Evolutionary conservation across 345 rosid genomes (phyloP), one percentile per base, ranked within the genome.

Genomic region (Tarenaya hassleriana): DNA sequence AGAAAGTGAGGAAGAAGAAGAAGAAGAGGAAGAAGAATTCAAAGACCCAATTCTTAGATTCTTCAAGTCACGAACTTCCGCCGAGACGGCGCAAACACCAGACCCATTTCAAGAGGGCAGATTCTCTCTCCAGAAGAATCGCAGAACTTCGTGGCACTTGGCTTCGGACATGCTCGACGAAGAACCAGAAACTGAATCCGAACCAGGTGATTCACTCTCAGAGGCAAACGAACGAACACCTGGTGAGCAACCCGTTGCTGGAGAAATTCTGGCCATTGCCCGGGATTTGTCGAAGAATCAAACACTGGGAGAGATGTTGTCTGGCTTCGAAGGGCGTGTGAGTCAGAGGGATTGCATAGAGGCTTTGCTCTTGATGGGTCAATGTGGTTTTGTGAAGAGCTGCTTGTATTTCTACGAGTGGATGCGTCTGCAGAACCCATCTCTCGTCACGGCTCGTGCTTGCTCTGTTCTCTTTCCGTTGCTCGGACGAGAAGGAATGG

Each of bases 341-440:
- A 72, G 62, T 9, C 66, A 41, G 1, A 60, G 41, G 31, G 79
- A 78, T 60, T 74, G 96, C 71, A 69, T 80, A 63, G 65, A 77
- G 42, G 69, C 80, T 24, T 61, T 91, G 70, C 57, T 55, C n/a
- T 31, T 77, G 63, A 67, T 91, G 87, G 84, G 75, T 0, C 69
- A 71, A 17, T 71, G 75, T 50, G 84, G 88, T 37, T 59, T 80
- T 58, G 15, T 75, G 17, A 69, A 35, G 48, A 32, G 72, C 20
- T 79, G 86, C 55, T 60, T 90, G 55, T 75, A 90, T 64, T 78
- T 90, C 55, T 80, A 69, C 13, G 95, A 90, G 60, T 90, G 97
- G 95, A 86, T 90, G 97, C 51, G 71, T 50, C 58, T 77, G 58
- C 97, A 82, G 58, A 85, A 71, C 18, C 97, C 88, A 0, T 67